Conservation (phyloP, 257 asterid genomes). For the Dorcoceras hygrometricum region DNA sequence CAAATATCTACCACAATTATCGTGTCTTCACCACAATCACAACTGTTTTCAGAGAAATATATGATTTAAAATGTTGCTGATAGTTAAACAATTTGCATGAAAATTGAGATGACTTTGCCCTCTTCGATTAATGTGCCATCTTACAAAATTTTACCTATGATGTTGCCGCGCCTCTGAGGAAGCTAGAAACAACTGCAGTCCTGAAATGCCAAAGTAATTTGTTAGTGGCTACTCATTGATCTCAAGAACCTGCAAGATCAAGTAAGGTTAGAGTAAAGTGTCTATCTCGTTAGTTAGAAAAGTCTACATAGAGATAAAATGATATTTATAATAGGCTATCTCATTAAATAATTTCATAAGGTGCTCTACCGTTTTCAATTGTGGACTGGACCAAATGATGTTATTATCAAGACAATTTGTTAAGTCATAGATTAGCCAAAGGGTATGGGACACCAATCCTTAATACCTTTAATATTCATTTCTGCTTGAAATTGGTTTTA, state of each 20-base stretch:
- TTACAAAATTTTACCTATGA: background rate
- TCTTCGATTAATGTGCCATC: background rate
- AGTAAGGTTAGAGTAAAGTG: background rate
- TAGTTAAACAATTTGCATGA: conserved; percentile 10
- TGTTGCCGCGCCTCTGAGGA: background rate
- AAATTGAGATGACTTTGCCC: conserved; percentile 1
- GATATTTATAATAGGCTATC: background rate
- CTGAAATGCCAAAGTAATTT: background rate
- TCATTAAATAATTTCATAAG: conserved; percentile 1
- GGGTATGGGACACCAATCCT: background rate
- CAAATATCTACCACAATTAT: conserved; percentile 8
- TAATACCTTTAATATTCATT: conserved; percentile 5
- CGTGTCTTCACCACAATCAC: background rate
- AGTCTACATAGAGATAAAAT: background rate
- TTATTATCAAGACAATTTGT: background rate
- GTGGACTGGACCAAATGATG: background rate
- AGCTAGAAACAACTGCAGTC: conserved; percentile 6
- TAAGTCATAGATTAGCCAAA: background rate
- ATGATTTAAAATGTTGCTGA: background rate
- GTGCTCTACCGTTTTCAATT: conserved; percentile 2
- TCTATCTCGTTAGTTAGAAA: background rate
- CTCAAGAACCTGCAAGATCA: conserved; percentile 1
- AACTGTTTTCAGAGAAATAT: background rate
- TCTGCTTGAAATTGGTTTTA: conserved; percentile 10
- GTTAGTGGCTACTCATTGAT: background rate